Base-by-base conservation (phyloP, 768 basidiomycete species). In the Mycena latifolia region DNA sequence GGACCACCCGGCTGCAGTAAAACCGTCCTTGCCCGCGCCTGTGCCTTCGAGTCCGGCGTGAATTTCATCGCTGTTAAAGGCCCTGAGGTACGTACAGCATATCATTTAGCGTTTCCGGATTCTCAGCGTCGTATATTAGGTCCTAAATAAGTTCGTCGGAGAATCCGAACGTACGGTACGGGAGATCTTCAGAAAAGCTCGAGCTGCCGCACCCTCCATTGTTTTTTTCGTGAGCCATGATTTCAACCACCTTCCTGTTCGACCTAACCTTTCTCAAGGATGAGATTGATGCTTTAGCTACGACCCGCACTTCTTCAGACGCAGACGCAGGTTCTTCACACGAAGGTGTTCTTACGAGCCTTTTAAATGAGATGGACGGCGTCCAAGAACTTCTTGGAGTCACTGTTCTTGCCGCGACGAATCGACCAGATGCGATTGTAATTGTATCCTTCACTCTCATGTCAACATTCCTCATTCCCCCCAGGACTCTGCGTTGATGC, bases 1-100 rank as follows among this genome's bases (percentile, higher is more conserved):
- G 96, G 96, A 5, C 96, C 96, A 5, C 97, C 96, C 5, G 96
- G 96, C n/a, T 98, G 96, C 73, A 95, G 94, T 72, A 99, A 99
- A 80, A 99, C 97, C 2, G 83, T 99, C 45, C 87, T 95, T 18
- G 97, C 94, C 2, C 89, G 94, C 62, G 96, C 97, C 3, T 90
- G 95, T 75, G 96, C 96, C 18, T 93, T 89, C 29, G 96, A 98
- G 77, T 94, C 94, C 71, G 96, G 95, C 5, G 88, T 98, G 62
- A 98, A 98, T 76, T 98, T 98, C 76, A 86, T 99, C 45, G 95
- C 97, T 25, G 94, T 99, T 33, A 98, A 98, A 77, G 98, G 98
- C 0, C 96, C 98, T 1, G 98, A 99, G 87, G 97, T 93, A 69
- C 69, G 45, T 31, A 8, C 2, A 25, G 86, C 70, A 35, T 45